Evolutionary conservation across 2,329 filamentous ascomycete species (phyloP).

Genomic region (Monosporascus sp.): DNA sequence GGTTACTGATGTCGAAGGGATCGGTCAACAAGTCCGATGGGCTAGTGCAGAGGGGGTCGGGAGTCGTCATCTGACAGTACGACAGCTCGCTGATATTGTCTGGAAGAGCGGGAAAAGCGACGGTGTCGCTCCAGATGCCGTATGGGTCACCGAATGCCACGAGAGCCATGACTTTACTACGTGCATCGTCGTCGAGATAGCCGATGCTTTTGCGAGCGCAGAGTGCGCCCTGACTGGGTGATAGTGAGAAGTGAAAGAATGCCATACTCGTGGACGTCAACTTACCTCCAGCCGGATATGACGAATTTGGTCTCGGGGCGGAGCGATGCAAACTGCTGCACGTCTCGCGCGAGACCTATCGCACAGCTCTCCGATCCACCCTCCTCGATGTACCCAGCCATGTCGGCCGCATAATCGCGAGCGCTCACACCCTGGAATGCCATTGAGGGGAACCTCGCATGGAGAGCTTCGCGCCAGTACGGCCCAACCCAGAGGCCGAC

Average conservation of each 20-base stretch:
- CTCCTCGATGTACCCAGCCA: constrained; percentile 14
- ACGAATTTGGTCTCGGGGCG: constrained; percentile 10
- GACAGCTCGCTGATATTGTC: constrained; percentile 3
- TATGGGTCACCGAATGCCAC: constrained; percentile 14
- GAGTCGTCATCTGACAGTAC: constrained; percentile 12
- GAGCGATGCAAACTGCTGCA: constrained; percentile 11
- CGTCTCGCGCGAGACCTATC: constrained; percentile 4
- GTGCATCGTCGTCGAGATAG: constrained; percentile 8
- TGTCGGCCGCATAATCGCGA: constrained; percentile 13
- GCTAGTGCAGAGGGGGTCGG: constrained; percentile 12
- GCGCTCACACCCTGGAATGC: constrained; percentile 13
- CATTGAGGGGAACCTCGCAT: constrained; percentile 4
- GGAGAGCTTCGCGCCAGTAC: constrained; percentile 10
- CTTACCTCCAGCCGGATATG: constrained; percentile 17
- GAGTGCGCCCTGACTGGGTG: constrained; percentile 12
- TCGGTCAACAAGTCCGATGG: constrained; percentile 8
- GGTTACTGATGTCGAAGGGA: constrained; percentile 6
- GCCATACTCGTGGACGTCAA: not conserved
- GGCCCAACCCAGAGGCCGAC: constrained; percentile 14
- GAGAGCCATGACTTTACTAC: constrained; percentile 10
- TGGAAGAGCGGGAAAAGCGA: constrained; percentile 8
- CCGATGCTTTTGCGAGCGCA: constrained; percentile 14
- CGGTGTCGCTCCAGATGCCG: constrained; percentile 10
- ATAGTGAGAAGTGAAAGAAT: not conserved
- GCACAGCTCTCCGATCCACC: constrained; percentile 13